Conservation (phyloP, 2,329 filamentous ascomycete genomes). For the Samsoniella hepiali region DNA sequence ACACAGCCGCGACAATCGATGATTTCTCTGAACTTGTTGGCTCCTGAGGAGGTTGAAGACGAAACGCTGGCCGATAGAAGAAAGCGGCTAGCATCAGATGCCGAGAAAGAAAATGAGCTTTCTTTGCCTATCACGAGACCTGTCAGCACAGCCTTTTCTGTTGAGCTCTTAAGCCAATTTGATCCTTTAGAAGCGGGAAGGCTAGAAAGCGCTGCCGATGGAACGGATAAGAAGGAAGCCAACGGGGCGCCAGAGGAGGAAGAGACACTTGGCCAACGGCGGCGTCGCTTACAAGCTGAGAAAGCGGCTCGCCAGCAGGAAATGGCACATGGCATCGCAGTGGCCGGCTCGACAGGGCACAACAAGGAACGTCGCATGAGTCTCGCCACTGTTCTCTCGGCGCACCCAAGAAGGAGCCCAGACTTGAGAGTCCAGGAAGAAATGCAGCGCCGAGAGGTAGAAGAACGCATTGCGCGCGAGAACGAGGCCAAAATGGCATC, state of each 20-base stretch:
- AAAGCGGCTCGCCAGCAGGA: slow-evolving; percentile 60
- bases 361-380: slow-evolving; percentile 40
- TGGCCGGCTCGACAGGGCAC: slow-evolving; percentile 19
- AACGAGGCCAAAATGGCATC: slow-evolving; percentile 48
- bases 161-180: slow-evolving; percentile 65
- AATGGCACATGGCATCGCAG: slow-evolving; percentile 39
- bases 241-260: slow-evolving; percentile 52
- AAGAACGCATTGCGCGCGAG: slow-evolving; percentile 38
- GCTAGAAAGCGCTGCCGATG: slow-evolving; percentile 32
- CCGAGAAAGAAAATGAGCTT: slow-evolving; percentile 46
- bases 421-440: slow-evolving; percentile 43
- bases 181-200: slow-evolving; percentile 47
- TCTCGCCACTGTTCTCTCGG: slow-evolving; percentile 57
- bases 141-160: slow-evolving; percentile 63
- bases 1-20: slow-evolving; percentile 21
- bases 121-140: slow-evolving; percentile 52
- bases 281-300: slow-evolving; percentile 68
- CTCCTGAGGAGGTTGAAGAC: slow-evolving; percentile 56
- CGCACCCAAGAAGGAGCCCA: slow-evolving; percentile 39
- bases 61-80: slow-evolving; percentile 66
- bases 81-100: slow-evolving; percentile 54
- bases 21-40: slow-evolving; percentile 39
- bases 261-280: slow-evolving; percentile 76
- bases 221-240: slow-evolving; percentile 35
- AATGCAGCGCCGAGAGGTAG: slow-evolving; percentile 39